Percentiles rank a stretch among this genome's conserved stretches.
These are phyloP conservation scores for Euphorbia celastroides DNA, from an alignment of 441 rosid species.

Conservation along the genomic window DNA sequence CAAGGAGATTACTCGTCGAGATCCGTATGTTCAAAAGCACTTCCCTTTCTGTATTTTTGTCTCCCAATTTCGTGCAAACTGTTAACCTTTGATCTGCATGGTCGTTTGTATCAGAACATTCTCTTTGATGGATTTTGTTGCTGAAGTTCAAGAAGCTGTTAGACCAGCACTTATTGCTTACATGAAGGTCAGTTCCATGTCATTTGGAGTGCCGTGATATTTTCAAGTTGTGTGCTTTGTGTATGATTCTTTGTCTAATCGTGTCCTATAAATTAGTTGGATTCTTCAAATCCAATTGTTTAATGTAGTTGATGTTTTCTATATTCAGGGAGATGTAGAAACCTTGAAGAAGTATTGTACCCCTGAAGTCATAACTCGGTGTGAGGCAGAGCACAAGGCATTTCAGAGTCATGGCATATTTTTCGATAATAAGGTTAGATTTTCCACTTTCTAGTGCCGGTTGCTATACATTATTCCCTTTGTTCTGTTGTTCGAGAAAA, in stretches of 20 bases:
- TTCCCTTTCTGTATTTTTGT: conserved; percentile 13
- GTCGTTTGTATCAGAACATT: conserved; percentile 44
- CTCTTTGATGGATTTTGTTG: conserved; percentile 79
- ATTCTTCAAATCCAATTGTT: background rate
- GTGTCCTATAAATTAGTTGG: background rate
- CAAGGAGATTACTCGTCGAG: conserved; percentile 80
- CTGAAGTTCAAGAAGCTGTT: conserved; percentile 80
- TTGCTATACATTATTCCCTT: background rate
- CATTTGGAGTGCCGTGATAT: background rate
- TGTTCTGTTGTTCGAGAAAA: background rate
- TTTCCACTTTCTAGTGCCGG: background rate
- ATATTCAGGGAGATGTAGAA: conserved; percentile 58
- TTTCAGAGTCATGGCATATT: conserved; percentile 58
- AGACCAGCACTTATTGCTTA: conserved; percentile 77
- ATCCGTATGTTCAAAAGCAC: conserved; percentile 57
- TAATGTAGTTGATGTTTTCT: background rate
- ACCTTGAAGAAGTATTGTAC: conserved; percentile 76
- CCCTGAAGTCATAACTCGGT: conserved; percentile 65
- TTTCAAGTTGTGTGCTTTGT: background rate
- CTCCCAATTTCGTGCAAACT: background rate
- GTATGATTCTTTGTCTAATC: background rate
- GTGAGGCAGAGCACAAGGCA: conserved; percentile 71
- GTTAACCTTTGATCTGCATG: background rate
- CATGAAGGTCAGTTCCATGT: conserved; percentile 44
- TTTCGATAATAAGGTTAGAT: conserved; percentile 73